Evolutionary conservation across 768 basidiomycete genomes (phyloP).

Genomic region (Boletus coccyginus): DNA sequence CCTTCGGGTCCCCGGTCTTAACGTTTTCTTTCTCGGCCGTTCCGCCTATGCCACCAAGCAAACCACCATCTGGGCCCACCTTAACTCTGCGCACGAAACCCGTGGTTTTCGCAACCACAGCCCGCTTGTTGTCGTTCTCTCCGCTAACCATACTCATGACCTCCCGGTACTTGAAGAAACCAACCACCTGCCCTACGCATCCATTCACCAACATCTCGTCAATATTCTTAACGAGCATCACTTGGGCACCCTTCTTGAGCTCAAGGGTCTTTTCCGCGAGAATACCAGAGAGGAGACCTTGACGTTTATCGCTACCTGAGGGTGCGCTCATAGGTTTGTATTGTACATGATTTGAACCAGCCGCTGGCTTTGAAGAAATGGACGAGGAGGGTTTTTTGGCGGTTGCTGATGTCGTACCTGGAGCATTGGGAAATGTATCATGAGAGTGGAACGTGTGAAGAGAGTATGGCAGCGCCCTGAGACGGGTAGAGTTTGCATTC

Average conservation of each 20-base stretch:
- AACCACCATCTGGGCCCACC: slow-evolving; percentile 28
- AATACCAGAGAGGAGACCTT: slow-evolving; percentile 57
- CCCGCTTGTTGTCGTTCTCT: slow-evolving; percentile 27
- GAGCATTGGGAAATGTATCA: slow-evolving; percentile 40
- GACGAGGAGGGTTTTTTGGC: slow-evolving; percentile 2
- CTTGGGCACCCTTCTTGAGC: slow-evolving; percentile 61
- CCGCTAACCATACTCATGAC: slow-evolving; percentile 14
- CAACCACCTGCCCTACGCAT: slow-evolving; percentile 58
- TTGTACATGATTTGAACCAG: slow-evolving; percentile 22
- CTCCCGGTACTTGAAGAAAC: slow-evolving; percentile 40
- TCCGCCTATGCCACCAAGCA: slow-evolving; percentile 6
- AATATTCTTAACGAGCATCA: slow-evolving; percentile 71
- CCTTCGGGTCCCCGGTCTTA: slow-evolving; percentile 15
- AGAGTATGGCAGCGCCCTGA: slow-evolving; percentile 45
- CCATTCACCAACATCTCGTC: slow-evolving; percentile 65
- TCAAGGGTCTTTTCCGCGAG: slow-evolving; percentile 55
- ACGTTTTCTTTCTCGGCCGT: slow-evolving; percentile 35
- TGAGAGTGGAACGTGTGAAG: slow-evolving; percentile 45
- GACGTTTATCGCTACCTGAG: slow-evolving; percentile 35
- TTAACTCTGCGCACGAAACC: slow-evolving; percentile 36
- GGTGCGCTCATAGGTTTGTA: slow-evolving; percentile 23
- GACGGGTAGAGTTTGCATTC: slow-evolving; percentile 53
- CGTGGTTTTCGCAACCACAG: slow-evolving; percentile 25
- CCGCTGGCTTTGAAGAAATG: not conserved
- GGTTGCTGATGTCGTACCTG: not conserved